Base-by-base conservation (phyloP, 371 early-diverging fungal genomes). In the Apophysomyces sp. region DNA sequence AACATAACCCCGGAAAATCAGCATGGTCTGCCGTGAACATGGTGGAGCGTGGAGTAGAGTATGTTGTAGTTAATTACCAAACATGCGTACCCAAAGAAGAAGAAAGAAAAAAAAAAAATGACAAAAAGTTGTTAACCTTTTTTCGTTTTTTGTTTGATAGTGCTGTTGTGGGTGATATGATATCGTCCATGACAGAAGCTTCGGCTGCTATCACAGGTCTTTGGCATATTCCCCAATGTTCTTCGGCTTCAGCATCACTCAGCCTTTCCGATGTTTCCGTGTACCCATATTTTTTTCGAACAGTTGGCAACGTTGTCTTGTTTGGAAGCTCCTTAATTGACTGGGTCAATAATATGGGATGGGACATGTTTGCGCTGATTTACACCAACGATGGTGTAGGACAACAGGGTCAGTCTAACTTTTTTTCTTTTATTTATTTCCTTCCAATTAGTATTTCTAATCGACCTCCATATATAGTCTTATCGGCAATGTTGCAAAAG, bases 221-320 rank as follows among this genome's bases (percentile, higher is more conserved):
- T 15, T 58, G 58, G 49, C 55, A 65, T 8, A 68, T 79, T 52
- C 80, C 80, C 1, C 80, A 79, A 61, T 79, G 80, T 36, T 76
- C 77, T 0, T 66, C 57, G 30, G 72, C 71, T 24, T 69, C 80
- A 13, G 70, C 66, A 7, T 69, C 72, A 3, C 63, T 66, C 21
- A 26, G 36, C 0, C 57, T 79, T 16, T 68, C 76, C 18, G 67
- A 79, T 40, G 76, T 69, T 29, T 24, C 56, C 4, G 44, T 58
- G 5, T 79, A 72, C 40, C 80, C 80, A 0, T 76, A 73, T 37
- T 79, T 79, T 57, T 79, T 79, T 63, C 64, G 80, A 27, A 76
- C 77, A 2, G 57, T 72, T 8, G 71, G 68, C 4, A 72, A 66
- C 36, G 67, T 66, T 28, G 57, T 63, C 5, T 49, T 70, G 15